Conservation (phyloP, 208 protist genomes). For the Tritrichomonas musculus region DNA sequence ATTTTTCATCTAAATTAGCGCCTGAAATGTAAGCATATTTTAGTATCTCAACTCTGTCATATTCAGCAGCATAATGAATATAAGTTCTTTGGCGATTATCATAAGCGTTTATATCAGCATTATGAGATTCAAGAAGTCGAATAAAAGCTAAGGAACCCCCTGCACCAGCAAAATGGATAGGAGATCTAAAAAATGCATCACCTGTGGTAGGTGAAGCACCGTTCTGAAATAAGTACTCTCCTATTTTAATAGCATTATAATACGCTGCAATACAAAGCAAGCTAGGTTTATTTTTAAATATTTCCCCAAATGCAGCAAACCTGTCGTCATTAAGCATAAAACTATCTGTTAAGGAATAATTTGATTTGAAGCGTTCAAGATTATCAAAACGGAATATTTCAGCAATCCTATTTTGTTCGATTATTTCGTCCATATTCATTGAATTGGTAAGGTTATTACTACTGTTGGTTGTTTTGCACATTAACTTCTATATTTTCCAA, state of each 20-base stretch:
- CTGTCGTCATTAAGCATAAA: not conserved
- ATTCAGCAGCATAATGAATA: not conserved
- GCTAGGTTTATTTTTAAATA: not conserved
- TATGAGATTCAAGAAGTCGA: not conserved
- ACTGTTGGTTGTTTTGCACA: not conserved
- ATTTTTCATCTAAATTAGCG: too few species aligned
- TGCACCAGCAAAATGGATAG: not conserved
- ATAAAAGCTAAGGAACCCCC: not conserved
- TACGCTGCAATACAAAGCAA: not conserved
- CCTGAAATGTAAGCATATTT: too few species aligned
- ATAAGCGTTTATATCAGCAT: not conserved
- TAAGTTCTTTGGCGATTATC: not conserved
- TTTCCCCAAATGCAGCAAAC: not conserved
- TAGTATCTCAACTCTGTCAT: too few species aligned
- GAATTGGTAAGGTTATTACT: not conserved
- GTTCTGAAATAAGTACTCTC: not conserved
- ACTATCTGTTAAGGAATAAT: not conserved
- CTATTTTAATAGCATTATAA: not conserved
- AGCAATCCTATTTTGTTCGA: not conserved
- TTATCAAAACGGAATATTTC: not conserved
- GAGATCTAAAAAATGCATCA: not conserved
- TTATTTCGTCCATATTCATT: not conserved
- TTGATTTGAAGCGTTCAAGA: not conserved
- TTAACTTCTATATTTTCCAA: too few species aligned
- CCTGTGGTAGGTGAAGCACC: not conserved